Evolutionary conservation across 2,329 filamentous ascomycete species (phyloP), one percentile per base, ranked within the genome.

Genomic region (Pestalotiopsis sp.): DNA sequence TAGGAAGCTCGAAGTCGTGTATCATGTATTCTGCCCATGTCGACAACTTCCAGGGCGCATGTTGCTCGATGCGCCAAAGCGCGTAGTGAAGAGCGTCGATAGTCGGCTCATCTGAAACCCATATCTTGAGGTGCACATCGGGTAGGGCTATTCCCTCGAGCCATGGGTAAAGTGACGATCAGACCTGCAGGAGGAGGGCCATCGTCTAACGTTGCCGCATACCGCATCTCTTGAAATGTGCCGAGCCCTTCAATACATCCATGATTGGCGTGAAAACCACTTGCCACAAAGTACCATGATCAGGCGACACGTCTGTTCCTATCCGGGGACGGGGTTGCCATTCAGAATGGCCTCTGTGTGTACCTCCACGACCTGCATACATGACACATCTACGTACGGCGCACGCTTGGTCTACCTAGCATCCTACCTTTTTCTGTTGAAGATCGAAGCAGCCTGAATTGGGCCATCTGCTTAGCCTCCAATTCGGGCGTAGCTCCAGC

Each of bases 371-470:
- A 36, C 6, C 31, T 36, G 31, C 7, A 36, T 36, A 52, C 20
- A n/a, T n/a, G 14, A 20, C 45, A 52, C 17, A n/a, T n/a, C 67
- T 65, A 62, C 45, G 31, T 36, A 52, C 45, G 7, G 9, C 17
- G 45, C 17, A 52, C 45, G 20, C n/a, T 14, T 49, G 13, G 13
- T 49, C 41, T 52, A n/a, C 14, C 17, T 52, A 20, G 45, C 20
- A 52, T 17, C 45, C 41, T 52, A 9, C 20, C 20, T 52, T 52
- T 52, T 52, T 52, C 11, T n/a, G 41, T 45, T 45, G 17, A 58
- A 58, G 25, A 27, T 27, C 23, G 12, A 62, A 17, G n/a, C 13
- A 62, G 59, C 59, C 59, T 62, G 59, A 62, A 62, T 62, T 27
- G 59, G 59, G 31, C 11, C 11, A 17, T 36, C 36, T 62, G 23